These are phyloP conservation scores for Stephania japonica DNA, from an alignment of 164 flowering plant species.

Conservation along the genomic window DNA sequence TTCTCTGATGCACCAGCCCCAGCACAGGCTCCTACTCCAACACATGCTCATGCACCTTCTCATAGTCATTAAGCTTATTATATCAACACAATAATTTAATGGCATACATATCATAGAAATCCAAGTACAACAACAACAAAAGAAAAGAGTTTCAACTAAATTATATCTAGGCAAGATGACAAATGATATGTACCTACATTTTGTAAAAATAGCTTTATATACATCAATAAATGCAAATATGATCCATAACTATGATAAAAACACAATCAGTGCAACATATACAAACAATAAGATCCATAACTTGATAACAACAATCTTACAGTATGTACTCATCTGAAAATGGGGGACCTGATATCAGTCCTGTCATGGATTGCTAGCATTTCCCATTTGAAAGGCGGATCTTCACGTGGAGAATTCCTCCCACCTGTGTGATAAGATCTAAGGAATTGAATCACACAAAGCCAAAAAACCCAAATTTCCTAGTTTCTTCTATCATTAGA, in stretches of 20 bases:
- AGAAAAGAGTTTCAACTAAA: too few species aligned
- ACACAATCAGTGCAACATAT: too few species aligned
- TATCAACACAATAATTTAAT: too few species aligned
- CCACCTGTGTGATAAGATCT: not conserved
- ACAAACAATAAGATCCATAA: too few species aligned
- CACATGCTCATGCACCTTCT: not conserved
- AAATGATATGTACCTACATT: not conserved
- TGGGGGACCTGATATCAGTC: too few species aligned
- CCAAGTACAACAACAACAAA: too few species aligned
- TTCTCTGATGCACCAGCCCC: conserved; percentile 26
- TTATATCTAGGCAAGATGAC: not conserved
- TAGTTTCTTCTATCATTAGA: not conserved
- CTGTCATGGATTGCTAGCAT: not conserved
- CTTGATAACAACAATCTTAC: too few species aligned
- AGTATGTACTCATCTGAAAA: too few species aligned
- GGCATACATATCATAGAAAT: too few species aligned
- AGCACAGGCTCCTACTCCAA: conserved; percentile 2
- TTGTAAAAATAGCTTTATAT: too few species aligned
- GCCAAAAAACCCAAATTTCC: not conserved
- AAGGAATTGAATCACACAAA: not conserved
- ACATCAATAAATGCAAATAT: too few species aligned
- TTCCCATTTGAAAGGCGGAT: not conserved
- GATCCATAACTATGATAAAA: too few species aligned
- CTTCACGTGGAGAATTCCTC: not conserved
- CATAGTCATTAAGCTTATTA: not conserved